Evolutionary conservation across 805 yeast genomes (phyloP).

Genomic region (Candida palmyrensis): DNA sequence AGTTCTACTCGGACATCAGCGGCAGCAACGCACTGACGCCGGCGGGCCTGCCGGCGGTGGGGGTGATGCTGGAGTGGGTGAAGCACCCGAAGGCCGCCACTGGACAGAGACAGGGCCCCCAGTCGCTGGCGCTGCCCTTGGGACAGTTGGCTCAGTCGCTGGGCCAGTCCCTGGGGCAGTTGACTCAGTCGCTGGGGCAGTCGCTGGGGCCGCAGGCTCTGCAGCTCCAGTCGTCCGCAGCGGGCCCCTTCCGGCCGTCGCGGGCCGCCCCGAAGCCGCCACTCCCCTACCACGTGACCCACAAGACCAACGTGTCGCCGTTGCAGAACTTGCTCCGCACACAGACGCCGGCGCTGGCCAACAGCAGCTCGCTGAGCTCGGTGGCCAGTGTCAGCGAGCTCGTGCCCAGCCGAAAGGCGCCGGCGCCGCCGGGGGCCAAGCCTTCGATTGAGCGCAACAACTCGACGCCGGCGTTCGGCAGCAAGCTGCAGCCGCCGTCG

Average conservation of each 20-base stretch:
- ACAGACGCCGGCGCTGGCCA: slow-evolving; percentile 3
- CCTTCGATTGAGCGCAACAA: slow-evolving; percentile 7
- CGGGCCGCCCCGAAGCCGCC: slow-evolving; percentile 43
- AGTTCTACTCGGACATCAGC: slow-evolving; percentile 46
- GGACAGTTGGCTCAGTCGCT: neutral
- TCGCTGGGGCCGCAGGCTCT: slow-evolving; percentile 1
- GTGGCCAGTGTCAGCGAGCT: slow-evolving; percentile 18
- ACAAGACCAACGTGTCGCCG: slow-evolving; percentile 26
- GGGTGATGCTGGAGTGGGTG: slow-evolving; percentile 40
- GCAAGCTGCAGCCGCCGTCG: slow-evolving; percentile 5
- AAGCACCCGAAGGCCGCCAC: slow-evolving; percentile 13
- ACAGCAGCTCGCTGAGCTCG: slow-evolving; percentile 4
- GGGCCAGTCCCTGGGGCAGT: neutral
- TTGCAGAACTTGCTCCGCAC: slow-evolving; percentile 26
- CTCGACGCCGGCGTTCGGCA: slow-evolving; percentile 7
- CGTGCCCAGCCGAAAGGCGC: slow-evolving; percentile 51
- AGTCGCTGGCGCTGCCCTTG: neutral
- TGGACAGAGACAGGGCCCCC: neutral
- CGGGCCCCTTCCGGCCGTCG: slow-evolving; percentile 25
- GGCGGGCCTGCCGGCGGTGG: slow-evolving; percentile 19
- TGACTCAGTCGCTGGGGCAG: neutral
- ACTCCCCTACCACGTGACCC: slow-evolving; percentile 31
- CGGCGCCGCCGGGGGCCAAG: slow-evolving; percentile 41
- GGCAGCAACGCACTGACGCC: slow-evolving; percentile 36
- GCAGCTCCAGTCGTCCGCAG: neutral